These are phyloP conservation scores for Pleurotus pulmonarius DNA, from an alignment of 768 basidiomycete species.

Conservation along the genomic window DNA sequence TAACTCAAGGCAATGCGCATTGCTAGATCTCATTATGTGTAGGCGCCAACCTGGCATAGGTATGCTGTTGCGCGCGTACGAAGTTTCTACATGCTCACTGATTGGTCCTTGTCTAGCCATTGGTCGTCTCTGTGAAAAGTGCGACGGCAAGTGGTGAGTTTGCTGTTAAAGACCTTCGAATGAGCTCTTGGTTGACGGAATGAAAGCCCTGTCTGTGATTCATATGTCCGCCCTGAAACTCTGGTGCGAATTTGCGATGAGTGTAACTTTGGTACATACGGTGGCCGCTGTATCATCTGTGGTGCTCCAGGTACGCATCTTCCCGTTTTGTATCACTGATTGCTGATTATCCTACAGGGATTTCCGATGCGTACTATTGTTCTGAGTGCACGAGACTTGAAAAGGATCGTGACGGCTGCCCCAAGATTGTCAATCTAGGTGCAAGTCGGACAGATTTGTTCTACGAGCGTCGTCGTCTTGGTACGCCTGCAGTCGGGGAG, in stretches of 20 bases:
- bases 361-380: slow-evolving; percentile 99
- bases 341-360: slow-evolving; percentile 41
- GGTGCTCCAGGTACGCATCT: slow-evolving; percentile 77
- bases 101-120: slow-evolving; percentile 57
- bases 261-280: slow-evolving; percentile 98
- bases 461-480: slow-evolving; percentile 84
- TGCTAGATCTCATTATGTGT: slow-evolving; percentile 94
- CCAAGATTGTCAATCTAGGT: slow-evolving; percentile 96
- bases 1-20: slow-evolving; percentile 8
- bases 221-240: slow-evolving; percentile 97
- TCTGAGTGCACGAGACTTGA: slow-evolving; percentile 96
- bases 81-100: slow-evolving; percentile 6
- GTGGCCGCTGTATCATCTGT: slow-evolving; percentile 97
- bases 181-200: not conserved
- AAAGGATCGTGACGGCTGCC: slow-evolving; percentile 97
- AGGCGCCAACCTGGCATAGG: slow-evolving; percentile 97
- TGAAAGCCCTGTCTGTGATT: slow-evolving; percentile 93
- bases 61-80: slow-evolving; percentile 28
- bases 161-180: not conserved
- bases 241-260: slow-evolving; percentile 98
- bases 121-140: slow-evolving; percentile 97
- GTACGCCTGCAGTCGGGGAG: slow-evolving; percentile 33
- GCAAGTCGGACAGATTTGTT: slow-evolving; percentile 90
- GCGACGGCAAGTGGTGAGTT: slow-evolving; percentile 96
- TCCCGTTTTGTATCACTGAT: not conserved